Percentiles rank a stretch among this genome's conserved stretches.
Evolutionary conservation across 306 rosid genomes (phyloP).

Genomic region (Rubus parviflorus): DNA sequence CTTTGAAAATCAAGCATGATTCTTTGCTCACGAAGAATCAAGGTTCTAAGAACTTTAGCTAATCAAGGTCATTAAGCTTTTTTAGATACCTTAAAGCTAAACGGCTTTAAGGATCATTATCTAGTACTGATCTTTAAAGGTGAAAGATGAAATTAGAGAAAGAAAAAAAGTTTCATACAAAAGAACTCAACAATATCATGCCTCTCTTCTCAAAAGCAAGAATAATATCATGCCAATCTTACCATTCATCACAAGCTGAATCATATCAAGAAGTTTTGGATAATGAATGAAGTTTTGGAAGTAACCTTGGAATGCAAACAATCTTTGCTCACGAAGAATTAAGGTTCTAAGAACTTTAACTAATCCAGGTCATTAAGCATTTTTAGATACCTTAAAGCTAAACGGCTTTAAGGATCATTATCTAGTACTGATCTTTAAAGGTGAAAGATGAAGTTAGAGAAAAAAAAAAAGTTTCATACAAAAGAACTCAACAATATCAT

Average conservation of each 20-base stretch:
- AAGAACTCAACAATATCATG: not conserved
- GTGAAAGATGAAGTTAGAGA: not conserved
- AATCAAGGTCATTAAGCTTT: constrained; percentile 22
- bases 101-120: constrained; percentile 24
- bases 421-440: not conserved
- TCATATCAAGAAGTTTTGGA: not conserved
- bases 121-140: not conserved
- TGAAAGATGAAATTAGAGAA: not conserved
- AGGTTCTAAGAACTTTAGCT: not conserved
- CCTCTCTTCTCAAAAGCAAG: not conserved
- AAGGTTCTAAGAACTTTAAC: not conserved
- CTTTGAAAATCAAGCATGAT: not conserved
- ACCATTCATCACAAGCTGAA: not conserved
- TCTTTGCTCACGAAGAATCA: not conserved
- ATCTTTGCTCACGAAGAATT: not conserved
- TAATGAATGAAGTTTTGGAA: too few relatives aligned
- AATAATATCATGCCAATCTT: too few relatives aligned
- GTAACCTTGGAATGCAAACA: too few relatives aligned
- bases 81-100: constrained; percentile 32
- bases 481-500: not conserved
- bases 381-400: constrained; percentile 32
- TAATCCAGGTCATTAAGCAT: constrained; percentile 21
- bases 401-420: constrained; percentile 25
- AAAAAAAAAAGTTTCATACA: too few relatives aligned
- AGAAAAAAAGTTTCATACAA: too few relatives aligned